Evolutionary conservation across 2,329 filamentous ascomycete species (phyloP), one percentile per base, ranked within the genome.

Genomic region (Aulographum hederae): DNA sequence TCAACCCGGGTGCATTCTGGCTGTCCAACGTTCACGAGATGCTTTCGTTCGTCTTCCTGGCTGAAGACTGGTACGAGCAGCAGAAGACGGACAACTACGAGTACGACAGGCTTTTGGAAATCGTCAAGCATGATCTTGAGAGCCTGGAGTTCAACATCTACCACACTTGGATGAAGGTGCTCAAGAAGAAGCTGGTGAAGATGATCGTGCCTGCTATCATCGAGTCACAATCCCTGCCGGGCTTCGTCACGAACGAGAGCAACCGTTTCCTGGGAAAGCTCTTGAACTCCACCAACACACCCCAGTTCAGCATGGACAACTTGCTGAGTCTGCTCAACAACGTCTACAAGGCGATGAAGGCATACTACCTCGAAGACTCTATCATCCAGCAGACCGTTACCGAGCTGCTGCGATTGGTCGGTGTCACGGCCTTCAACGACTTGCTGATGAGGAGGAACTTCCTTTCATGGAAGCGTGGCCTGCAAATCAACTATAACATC

Each of bases 401-500:
- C 0, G 89, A 98, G 59, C 70, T 98, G 34, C 67, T 98, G 37
- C 74, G 78, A 37, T 67, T 98, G 29, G 89, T 98, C 34, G 89
- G 89, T 40, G 89, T 98, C 23, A 98, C 89, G 2, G 89, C 89
- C 3, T 98, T 98, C 63, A 98, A 98, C 53, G 89, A 98, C 52
- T 63, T 98, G 39, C 69, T 98, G 43, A 94, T 98, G 85, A 74
- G 89, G 46, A 73, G 89, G 45, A 95, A 95, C 57, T 98, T 98
- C 69, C 69, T 98, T 35, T 94, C 85, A 0, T 98, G 89, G 89
- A 98, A 98, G 66, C 82, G 89, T 54, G 89, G 89, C 45, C 70
- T 98, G 33, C 89, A 98, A 57, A 98, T 98, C 61, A 98, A 98
- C 61, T 98, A 98, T 66, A 98, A 98, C 61, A 98, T 98, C 54